Evolutionary conservation across 2,329 filamentous ascomycete species (phyloP).

Genomic region (Phialophora verrucosa): DNA sequence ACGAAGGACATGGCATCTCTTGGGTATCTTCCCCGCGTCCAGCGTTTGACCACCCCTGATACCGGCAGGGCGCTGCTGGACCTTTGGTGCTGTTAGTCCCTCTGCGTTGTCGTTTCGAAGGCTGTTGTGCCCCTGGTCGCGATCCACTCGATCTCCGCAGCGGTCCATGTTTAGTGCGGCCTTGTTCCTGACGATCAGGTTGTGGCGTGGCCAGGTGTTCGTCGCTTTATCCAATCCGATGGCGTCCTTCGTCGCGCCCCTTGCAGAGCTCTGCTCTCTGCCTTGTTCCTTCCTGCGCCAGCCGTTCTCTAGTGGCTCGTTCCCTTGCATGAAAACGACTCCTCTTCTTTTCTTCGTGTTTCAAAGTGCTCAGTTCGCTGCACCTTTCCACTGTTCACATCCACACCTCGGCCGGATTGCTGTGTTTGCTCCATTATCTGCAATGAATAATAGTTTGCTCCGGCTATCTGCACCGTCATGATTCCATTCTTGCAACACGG

Average conservation of each 20-base stretch:
- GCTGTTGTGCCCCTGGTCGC: constrained; percentile 6
- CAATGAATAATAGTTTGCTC: background rate
- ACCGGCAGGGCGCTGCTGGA: background rate
- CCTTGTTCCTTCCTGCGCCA: constrained; percentile 15
- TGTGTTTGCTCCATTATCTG: background rate
- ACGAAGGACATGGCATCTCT: background rate
- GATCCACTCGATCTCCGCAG: constrained; percentile 21
- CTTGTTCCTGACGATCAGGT: constrained; percentile 31
- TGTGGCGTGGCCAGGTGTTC: constrained; percentile 18
- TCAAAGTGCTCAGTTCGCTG: constrained; percentile 14
- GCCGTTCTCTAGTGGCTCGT: constrained; percentile 5
- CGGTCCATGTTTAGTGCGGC: constrained; percentile 12
- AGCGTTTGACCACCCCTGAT: background rate
- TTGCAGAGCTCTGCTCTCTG: constrained; percentile 20
- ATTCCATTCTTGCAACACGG: constrained; percentile 16
- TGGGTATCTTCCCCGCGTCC: background rate
- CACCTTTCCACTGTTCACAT: constrained; percentile 2
- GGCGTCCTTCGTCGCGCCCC: constrained; percentile 8
- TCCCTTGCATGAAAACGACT: constrained; percentile 8
- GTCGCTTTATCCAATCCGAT: constrained; percentile 16
- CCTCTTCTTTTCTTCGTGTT: constrained; percentile 7
- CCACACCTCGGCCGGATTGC: constrained; percentile 1
- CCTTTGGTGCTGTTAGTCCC: background rate
- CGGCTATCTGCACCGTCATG: constrained; percentile 14
- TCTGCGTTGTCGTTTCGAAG: constrained; percentile 13